A percentile compares a stretch with the other conserved stretches of the same genome.
phyloP scores from a whole-genome alignment of 1,139 yeast species.

The Starmera stellimalicola region DNA sequence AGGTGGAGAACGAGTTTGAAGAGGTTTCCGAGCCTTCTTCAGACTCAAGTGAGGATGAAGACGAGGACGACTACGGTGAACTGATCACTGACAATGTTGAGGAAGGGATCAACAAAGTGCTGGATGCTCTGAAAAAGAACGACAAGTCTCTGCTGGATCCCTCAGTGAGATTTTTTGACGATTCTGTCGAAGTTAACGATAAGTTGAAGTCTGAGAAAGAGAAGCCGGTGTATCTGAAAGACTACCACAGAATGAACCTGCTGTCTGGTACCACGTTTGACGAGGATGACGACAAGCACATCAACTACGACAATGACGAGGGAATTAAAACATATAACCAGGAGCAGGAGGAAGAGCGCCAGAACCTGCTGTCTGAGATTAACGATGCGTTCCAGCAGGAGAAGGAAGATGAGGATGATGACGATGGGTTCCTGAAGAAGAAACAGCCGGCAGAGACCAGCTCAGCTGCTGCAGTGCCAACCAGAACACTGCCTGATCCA shows the following conservation, averaged over 20 bases:
- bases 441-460: constrained; percentile 30
- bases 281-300: constrained; percentile 39
- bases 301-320: constrained; percentile 40
- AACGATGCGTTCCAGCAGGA: constrained; percentile 51
- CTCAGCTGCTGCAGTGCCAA: constrained; percentile 19
- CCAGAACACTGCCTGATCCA: constrained; percentile 54
- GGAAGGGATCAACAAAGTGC: constrained; percentile 61
- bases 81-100: constrained; percentile 82
- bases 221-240: constrained; percentile 83
- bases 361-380: constrained; percentile 64
- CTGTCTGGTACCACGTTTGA: constrained; percentile 50
- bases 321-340: constrained; percentile 48
- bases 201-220: constrained; percentile 30
- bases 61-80: constrained; percentile 91
- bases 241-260: constrained; percentile 80
- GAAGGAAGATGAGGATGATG: constrained; percentile 35
- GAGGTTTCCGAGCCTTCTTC: too few species aligned
- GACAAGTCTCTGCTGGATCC: constrained; percentile 62
- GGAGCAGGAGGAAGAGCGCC: constrained; percentile 70
- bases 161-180: constrained; percentile 60
- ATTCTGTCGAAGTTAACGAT: constrained; percentile 35
- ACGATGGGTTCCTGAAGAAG: constrained; percentile 50
- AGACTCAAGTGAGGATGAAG: constrained; percentile 35
- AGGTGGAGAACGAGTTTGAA: constrained; percentile 9
- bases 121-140: constrained; percentile 57